phyloP scores from a whole-genome alignment of 2,329 filamentous ascomycete genomes.

The Tolypocladium amazonense region DNA sequence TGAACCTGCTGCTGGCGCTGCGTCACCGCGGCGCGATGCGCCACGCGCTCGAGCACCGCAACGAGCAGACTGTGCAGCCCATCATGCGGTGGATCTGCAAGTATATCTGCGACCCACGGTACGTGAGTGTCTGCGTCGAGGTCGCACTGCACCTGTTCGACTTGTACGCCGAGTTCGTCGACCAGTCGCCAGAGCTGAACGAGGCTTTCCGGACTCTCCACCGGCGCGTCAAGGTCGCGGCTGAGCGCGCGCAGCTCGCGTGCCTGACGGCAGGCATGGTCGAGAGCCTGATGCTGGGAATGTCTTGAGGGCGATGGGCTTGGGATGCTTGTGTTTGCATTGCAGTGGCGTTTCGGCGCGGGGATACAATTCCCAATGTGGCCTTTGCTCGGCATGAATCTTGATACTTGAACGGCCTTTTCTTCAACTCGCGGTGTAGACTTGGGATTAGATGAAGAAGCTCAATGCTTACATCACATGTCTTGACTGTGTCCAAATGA shows the following conservation, averaged over 20 bases:
- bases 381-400: not conserved
- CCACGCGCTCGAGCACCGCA: conserved; percentile 67
- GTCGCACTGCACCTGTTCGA: conserved; percentile 75
- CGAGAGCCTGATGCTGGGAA: conserved; percentile 45
- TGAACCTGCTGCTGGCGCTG: conserved; percentile 75
- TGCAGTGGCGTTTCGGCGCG: not conserved
- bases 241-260: conserved; percentile 75
- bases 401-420: not conserved
- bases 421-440: not conserved
- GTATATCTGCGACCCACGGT: conserved; percentile 72
- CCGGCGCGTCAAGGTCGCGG: conserved; percentile 61
- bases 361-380: not conserved
- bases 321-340: not conserved
- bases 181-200: conserved; percentile 62
- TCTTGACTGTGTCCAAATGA: not conserved
- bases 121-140: conserved; percentile 73
- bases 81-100: conserved; percentile 74
- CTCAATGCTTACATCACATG: not conserved
- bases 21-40: conserved; percentile 80
- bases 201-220: conserved; percentile 59
- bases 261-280: conserved; percentile 81
- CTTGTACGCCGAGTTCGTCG: conserved; percentile 73
- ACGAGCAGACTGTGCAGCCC: conserved; percentile 72
- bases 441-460: not conserved
- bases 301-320: not conserved